A percentile compares a stretch with the other conserved stretches of the same genome.
phyloP scores from a whole-genome alignment of 768 basidiomycete genomes.

The Leccinum pellstonianum region DNA sequence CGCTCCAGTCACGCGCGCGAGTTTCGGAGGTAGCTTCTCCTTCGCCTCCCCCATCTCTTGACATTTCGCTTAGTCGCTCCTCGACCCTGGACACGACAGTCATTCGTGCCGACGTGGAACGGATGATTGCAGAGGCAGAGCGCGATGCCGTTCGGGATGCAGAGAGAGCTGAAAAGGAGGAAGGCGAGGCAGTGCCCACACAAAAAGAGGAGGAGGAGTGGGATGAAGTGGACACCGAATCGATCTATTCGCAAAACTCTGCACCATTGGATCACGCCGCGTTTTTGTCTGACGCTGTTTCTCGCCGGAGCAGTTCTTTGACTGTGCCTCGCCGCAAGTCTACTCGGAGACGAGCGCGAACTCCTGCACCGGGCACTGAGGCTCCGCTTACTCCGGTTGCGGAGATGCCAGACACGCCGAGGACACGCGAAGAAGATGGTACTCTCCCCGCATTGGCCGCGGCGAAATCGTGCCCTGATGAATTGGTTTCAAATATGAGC shows the following conservation, averaged over 20 bases:
- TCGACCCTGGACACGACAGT: conserved; percentile 8
- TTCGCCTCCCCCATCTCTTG: conserved; percentile 5
- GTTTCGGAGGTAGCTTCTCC: conserved; percentile 11
- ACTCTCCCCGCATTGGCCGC: conserved; percentile 4
- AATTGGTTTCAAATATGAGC: conserved; percentile 9
- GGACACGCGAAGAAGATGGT: background rate
- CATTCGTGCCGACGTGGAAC: conserved; percentile 6
- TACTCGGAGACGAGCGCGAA: conserved; percentile 8
- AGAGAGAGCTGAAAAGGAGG: background rate
- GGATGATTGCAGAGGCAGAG: conserved; percentile 20
- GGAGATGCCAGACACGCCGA: conserved; percentile 16
- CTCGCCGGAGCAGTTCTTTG: conserved; percentile 1
- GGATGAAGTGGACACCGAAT: conserved; percentile 8
- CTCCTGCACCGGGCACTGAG: background rate
- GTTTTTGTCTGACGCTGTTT: background rate
- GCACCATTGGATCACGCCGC: conserved; percentile 16
- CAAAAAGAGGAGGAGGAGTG: conserved; percentile 2
- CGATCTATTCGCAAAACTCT: conserved; percentile 28
- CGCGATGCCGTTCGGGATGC: conserved; percentile 14
- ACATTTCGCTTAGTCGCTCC: conserved; percentile 2
- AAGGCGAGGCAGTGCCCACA: background rate
- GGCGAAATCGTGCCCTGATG: conserved; percentile 11
- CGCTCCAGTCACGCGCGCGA: conserved; percentile 22
- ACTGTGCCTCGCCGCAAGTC: conserved; percentile 10
- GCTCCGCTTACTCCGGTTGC: conserved; percentile 18